Evolutionary conservation across 1,284 basidiomycete species (phyloP).

Genomic region (Trametes sp.): DNA sequence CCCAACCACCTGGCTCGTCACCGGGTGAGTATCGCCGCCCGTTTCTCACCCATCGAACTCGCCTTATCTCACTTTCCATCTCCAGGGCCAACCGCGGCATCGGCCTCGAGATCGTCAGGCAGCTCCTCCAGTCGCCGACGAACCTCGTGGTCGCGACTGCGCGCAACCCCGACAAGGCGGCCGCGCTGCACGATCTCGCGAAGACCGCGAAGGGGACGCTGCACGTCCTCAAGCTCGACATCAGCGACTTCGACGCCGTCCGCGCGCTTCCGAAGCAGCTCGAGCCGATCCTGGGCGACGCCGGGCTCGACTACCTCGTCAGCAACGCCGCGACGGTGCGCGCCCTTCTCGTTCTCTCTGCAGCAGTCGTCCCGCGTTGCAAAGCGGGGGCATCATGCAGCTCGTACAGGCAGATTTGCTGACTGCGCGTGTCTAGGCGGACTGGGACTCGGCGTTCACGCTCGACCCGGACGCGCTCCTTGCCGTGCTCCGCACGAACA

Average conservation of each 20-base stretch:
- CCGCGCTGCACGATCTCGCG: slow-evolving; percentile 36
- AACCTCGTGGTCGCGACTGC: slow-evolving; percentile 49
- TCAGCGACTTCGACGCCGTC: slow-evolving; percentile 40
- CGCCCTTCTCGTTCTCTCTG: neutral
- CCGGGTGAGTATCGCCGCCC: neutral
- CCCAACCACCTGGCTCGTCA: neutral
- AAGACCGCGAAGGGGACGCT: slow-evolving; percentile 36
- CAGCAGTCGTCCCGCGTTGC: no score
- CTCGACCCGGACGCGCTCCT: neutral
- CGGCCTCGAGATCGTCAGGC: slow-evolving; percentile 46
- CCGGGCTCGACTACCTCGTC: slow-evolving; percentile 47
- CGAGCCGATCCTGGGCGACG: slow-evolving; percentile 36
- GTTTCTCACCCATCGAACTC: no score
- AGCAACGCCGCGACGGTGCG: slow-evolving; percentile 48
- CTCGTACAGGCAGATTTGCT: no score
- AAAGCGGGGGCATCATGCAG: no score
- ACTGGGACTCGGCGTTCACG: no score
- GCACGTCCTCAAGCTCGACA: slow-evolving; percentile 45
- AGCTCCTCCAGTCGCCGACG: slow-evolving; percentile 40
- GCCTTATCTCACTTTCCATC: neutral
- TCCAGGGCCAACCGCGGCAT: slow-evolving; percentile 48
- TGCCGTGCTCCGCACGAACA: slow-evolving; percentile 32
- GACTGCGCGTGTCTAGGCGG: no score
- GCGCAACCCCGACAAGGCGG: slow-evolving; percentile 42
- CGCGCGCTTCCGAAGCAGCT: slow-evolving; percentile 34